Evolutionary conservation across 2,329 filamentous ascomycete species (phyloP).

Genomic region (Cytospora mali): DNA sequence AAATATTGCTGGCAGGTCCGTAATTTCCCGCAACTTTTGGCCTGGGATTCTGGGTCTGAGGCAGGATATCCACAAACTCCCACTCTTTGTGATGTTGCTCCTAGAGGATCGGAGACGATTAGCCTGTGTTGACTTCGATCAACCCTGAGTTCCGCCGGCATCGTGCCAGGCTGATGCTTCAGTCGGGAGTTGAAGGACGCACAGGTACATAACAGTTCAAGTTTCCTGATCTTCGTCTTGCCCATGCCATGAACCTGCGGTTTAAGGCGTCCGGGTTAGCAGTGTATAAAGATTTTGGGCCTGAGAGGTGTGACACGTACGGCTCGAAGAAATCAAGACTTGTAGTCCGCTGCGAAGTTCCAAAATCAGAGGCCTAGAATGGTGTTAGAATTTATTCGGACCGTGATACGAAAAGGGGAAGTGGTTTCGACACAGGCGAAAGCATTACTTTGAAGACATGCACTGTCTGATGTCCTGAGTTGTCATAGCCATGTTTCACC

Average conservation of each 20-base stretch:
- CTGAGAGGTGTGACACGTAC: neutral
- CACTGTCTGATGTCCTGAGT: neutral
- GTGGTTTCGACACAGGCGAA: too few relatives aligned
- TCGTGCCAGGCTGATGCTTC: too few relatives aligned
- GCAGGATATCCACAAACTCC: conserved; percentile 17
- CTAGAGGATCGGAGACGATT: neutral
- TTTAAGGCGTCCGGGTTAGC: too few relatives aligned
- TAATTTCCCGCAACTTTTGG: conserved; percentile 16
- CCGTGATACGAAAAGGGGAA: too few relatives aligned
- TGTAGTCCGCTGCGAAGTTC: neutral
- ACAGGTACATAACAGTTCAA: neutral
- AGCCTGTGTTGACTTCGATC: too few relatives aligned
- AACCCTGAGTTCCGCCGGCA: too few relatives aligned
- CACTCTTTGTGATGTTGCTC: conserved; percentile 14
- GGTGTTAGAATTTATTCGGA: too few relatives aligned
- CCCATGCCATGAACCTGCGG: neutral
- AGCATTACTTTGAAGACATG: conserved; percentile 6
- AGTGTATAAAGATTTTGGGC: too few relatives aligned
- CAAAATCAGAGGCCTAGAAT: conserved; percentile 2
- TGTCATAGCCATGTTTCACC: neutral
- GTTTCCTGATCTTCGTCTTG: neutral
- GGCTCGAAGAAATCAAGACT: neutral
- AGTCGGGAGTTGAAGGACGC: too few relatives aligned
- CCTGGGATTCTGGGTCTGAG: neutral
- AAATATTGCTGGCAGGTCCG: conserved; percentile 15